These are phyloP conservation scores for Moesziomyces globuligerus DNA, from an alignment of 1,284 basidiomycete species.

Conservation along the genomic window DNA sequence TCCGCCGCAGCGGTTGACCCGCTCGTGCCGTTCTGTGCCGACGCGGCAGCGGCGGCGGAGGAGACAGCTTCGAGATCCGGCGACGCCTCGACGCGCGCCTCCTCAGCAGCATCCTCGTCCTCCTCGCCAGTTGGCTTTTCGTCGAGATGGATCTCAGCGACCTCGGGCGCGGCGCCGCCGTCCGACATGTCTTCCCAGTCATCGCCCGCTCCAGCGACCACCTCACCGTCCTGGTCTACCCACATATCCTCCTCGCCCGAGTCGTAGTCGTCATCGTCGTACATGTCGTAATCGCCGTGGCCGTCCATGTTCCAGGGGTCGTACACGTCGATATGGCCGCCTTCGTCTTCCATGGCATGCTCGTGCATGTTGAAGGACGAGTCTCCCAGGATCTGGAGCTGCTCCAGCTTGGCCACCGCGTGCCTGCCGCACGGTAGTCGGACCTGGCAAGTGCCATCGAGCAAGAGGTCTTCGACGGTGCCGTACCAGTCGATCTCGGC, in stretches of 20 bases:
- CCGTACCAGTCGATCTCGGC: conserved; percentile 69
- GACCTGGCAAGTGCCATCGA: conserved; percentile 68
- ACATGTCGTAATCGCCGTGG: conserved; percentile 23
- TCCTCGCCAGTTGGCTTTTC: conserved; percentile 16
- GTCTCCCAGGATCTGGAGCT: conserved; percentile 48
- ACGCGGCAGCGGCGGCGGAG: background rate
- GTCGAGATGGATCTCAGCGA: conserved; percentile 34
- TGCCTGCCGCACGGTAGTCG: conserved; percentile 63
- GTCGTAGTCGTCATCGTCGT: conserved; percentile 25
- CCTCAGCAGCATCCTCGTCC: conserved; percentile 7
- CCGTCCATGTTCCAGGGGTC: conserved; percentile 27
- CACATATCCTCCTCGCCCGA: conserved; percentile 28
- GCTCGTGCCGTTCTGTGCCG: background rate
- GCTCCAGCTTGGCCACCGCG: conserved; percentile 49
- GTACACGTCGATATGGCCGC: conserved; percentile 3
- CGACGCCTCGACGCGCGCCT: background rate
- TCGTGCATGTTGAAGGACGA: conserved; percentile 47
- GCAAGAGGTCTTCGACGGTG: conserved; percentile 68
- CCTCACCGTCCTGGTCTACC: conserved; percentile 53
- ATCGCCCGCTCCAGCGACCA: conserved; percentile 46
- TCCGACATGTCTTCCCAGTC: conserved; percentile 60
- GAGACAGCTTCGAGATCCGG: background rate
- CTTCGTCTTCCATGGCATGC: conserved; percentile 22
- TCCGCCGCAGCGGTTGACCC: background rate
- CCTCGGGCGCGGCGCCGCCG: conserved; percentile 15